Base-by-base conservation (phyloP, 179 eudicot genomes). In the Monotropa hypopitys region DNA sequence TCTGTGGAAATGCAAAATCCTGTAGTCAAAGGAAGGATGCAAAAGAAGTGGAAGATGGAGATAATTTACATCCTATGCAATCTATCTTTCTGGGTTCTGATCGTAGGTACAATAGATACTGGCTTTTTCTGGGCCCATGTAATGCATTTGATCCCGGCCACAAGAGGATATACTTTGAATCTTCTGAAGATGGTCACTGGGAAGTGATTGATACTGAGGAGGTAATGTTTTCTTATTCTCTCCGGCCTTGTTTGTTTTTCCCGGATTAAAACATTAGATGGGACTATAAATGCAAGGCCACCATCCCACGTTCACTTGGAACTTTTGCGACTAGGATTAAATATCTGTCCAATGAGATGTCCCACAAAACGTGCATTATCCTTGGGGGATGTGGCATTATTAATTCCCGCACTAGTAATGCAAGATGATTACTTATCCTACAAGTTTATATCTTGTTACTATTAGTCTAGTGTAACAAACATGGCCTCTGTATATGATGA, bases 111-210 rank as follows among this genome's bases (percentile, higher is more conserved):
- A 96, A 96, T 76, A 89, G 98, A 81, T 96, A 96, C 78, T 96
- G 99, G 99, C 81, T 96, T 50, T 96, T 96, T 85, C 86, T 96
- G 88, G 99, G 99, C 68, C 98, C 99, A 63, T 96, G 99, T 81
- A 84, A 79, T 86, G 86, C 79, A 72, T 80, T 66, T 77, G 99
- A 96, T 86, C 94, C 97, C 43, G 99, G 98, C 65, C 99, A 96
- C 82, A 83, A 77, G 75, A 90, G 94, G 70, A 85, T 96, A 50
- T 96, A 96, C 83, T 86, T 96, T 75, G 97, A 96, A 84, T 94
- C 97, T 82, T 96, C 99, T 62, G 99, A 96, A 85, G 98, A 96
- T 88, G 99, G 99, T 65, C 96, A 87, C 77, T 93, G 98, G 97
- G 96, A 88, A 81, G 85, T 96, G 79, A 94, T 96, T 79, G 94